These are phyloP conservation scores for Zymoseptoria pseudotritici DNA, from an alignment of 2,329 filamentous ascomycete species.

Conservation along the genomic window DNA sequence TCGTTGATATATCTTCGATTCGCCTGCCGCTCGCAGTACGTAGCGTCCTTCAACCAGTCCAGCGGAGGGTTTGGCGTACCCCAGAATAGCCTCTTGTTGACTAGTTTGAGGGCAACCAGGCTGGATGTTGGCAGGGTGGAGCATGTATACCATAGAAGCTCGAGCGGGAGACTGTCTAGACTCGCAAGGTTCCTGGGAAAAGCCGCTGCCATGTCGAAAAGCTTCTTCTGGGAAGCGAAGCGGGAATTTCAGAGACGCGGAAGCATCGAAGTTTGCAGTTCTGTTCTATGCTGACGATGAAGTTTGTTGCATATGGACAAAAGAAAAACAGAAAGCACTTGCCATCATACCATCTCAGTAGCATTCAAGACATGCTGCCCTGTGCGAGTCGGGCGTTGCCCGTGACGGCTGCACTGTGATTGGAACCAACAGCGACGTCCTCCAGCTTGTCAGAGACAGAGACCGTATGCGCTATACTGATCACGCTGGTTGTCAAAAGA, in stretches of 20 bases:
- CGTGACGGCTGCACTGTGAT: background rate
- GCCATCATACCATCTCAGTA: background rate
- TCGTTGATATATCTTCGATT: constrained; percentile 19
- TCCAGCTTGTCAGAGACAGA: background rate
- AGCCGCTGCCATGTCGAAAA: background rate
- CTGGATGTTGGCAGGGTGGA: constrained; percentile 31
- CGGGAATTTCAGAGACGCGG: background rate
- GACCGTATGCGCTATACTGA: background rate
- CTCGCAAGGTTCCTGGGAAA: background rate
- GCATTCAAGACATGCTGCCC: background rate
- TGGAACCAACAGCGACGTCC: background rate
- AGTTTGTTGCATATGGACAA: background rate
- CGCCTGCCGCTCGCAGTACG: constrained; percentile 21
- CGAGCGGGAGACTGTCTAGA: constrained; percentile 30
- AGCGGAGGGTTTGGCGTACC: constrained; percentile 9
- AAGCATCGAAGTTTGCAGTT: background rate
- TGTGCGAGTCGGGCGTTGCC: background rate
- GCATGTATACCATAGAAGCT: constrained; percentile 28
- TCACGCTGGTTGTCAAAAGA: background rate
- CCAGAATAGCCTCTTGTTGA: constrained; percentile 26
- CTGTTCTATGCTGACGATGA: background rate
- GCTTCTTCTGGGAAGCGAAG: background rate
- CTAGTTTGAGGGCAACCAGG: constrained; percentile 34
- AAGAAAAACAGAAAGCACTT: background rate
- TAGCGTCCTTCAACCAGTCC: constrained; percentile 14